phyloP scores from a whole-genome alignment of 1,284 basidiomycete genomes.

The Trametes polyzona region DNA sequence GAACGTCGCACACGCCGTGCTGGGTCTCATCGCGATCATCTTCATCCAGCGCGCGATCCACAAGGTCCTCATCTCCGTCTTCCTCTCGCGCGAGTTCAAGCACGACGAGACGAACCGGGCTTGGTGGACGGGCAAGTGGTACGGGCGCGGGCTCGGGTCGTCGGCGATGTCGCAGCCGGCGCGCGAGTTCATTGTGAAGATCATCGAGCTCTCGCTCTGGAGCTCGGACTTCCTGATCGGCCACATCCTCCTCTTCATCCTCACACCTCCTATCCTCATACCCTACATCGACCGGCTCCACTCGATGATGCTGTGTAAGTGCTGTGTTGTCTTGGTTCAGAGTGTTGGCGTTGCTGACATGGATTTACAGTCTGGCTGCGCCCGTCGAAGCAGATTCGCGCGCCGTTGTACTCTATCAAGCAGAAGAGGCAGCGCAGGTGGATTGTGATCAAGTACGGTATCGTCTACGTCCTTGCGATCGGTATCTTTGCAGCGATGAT shows the following conservation, averaged over 20 bases:
- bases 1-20: constrained; percentile 89
- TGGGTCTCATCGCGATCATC: constrained; percentile 87
- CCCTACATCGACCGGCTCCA: constrained; percentile 80
- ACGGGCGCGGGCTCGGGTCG: constrained; percentile 86
- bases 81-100: constrained; percentile 95
- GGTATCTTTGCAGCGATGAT: constrained; percentile 80
- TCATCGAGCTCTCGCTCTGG: constrained; percentile 82
- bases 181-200: constrained; percentile 89
- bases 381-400: constrained; percentile 89
- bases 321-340: constrained; percentile 24
- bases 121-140: constrained; percentile 98
- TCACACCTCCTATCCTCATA: constrained; percentile 73
- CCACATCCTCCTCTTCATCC: constrained; percentile 73
- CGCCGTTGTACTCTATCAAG: constrained; percentile 90
- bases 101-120: constrained; percentile 96
- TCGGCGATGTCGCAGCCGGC: constrained; percentile 89
- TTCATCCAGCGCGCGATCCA: constrained; percentile 89
- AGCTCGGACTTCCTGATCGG: constrained; percentile 74
- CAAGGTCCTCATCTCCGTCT: constrained; percentile 91
- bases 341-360: constrained; percentile 22
- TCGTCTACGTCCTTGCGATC: constrained; percentile 76
- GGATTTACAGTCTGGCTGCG: constrained; percentile 72
- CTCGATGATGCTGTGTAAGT: constrained; percentile 75
- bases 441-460: constrained; percentile 85
- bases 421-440: constrained; percentile 85